Evolutionary conservation across 202 grass and related monocot genomes (phyloP).

Genomic region (Schoenoplectus triqueter): DNA sequence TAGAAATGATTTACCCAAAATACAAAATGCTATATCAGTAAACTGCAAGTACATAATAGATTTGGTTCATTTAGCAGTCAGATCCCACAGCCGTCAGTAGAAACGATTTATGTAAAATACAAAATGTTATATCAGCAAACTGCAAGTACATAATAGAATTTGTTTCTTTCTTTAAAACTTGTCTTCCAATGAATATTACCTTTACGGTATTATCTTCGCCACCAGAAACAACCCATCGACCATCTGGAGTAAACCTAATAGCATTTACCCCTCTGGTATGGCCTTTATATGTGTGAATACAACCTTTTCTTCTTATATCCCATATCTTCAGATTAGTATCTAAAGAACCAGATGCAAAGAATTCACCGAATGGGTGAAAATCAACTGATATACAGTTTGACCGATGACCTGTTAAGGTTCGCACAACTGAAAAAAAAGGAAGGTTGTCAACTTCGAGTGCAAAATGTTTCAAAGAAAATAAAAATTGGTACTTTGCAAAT

Average conservation of each 20-base stretch:
- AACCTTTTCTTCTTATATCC: slow-evolving; percentile 97
- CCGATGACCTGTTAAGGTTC: slow-evolving; percentile 87
- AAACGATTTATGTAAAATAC: background rate
- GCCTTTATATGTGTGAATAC: slow-evolving; percentile 98
- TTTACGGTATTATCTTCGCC: slow-evolving; percentile 96
- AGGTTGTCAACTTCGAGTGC: background rate
- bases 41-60: too few species aligned
- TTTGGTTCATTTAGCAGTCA: too few species aligned
- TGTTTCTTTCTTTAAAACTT: slow-evolving; percentile 10
- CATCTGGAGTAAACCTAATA: slow-evolving; percentile 96
- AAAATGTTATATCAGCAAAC: slow-evolving; percentile 10
- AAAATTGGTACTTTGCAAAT: slow-evolving; percentile 20
- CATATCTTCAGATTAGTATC: slow-evolving; percentile 99
- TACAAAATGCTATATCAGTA: too few species aligned
- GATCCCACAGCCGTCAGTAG: too few species aligned
- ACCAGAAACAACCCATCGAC: slow-evolving; percentile 94
- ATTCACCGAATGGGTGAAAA: slow-evolving; percentile 98
- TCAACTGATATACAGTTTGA: slow-evolving; percentile 97
- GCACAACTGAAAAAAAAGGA: slow-evolving; percentile 63
- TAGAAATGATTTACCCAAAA: slow-evolving; percentile 3
- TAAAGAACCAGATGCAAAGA: slow-evolving; percentile 93
- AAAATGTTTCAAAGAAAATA: background rate
- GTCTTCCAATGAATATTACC: slow-evolving; percentile 46
- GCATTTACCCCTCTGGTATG: slow-evolving; percentile 92
- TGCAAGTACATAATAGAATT: slow-evolving; percentile 10